Percentiles rank a stretch among this genome's conserved stretches.
phyloP scores from a whole-genome alignment of 768 basidiomycete genomes.

The Cystobasidium ongulense region DNA sequence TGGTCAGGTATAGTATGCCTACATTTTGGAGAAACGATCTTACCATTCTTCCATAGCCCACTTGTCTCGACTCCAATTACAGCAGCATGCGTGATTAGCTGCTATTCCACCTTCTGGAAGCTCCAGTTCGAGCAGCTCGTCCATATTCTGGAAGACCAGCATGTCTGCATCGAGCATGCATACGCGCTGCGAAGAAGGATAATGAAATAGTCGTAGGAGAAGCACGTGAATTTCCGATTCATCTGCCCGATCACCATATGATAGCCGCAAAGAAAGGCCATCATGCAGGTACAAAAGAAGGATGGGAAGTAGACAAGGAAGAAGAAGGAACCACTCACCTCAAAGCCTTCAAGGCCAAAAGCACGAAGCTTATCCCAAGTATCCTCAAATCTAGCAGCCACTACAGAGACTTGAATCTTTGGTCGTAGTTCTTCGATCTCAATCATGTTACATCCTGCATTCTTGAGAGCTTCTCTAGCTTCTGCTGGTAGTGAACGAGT shows the following conservation, averaged over 20 bases:
- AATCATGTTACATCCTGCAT: constrained; percentile 53
- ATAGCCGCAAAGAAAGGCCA: neutral
- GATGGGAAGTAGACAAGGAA: neutral
- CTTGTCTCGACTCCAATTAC: constrained; percentile 58
- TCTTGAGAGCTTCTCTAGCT: constrained; percentile 52
- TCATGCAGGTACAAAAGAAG: neutral
- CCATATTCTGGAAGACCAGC: constrained; percentile 74
- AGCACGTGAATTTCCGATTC: neutral
- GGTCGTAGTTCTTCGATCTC: constrained; percentile 60
- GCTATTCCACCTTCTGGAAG: constrained; percentile 67
- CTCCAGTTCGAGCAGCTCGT: constrained; percentile 53
- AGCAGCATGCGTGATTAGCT: constrained; percentile 81
- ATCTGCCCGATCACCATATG: neutral
- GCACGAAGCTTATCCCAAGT: constrained; percentile 58
- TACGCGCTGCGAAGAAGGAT: constrained; percentile 45
- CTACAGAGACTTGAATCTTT: constrained; percentile 33
- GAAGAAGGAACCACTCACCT: constrained; percentile 39
- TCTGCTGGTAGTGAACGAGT: constrained; percentile 55
- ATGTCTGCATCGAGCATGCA: constrained; percentile 83
- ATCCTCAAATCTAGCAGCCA: constrained; percentile 52
- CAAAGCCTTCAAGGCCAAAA: constrained; percentile 46
- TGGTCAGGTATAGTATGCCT: neutral
- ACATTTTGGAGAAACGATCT: constrained; percentile 33
- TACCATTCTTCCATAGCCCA: constrained; percentile 56
- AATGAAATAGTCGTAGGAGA: neutral